Conservation (phyloP, 2,329 filamentous ascomycete species). For the Fusarium sp. region DNA sequence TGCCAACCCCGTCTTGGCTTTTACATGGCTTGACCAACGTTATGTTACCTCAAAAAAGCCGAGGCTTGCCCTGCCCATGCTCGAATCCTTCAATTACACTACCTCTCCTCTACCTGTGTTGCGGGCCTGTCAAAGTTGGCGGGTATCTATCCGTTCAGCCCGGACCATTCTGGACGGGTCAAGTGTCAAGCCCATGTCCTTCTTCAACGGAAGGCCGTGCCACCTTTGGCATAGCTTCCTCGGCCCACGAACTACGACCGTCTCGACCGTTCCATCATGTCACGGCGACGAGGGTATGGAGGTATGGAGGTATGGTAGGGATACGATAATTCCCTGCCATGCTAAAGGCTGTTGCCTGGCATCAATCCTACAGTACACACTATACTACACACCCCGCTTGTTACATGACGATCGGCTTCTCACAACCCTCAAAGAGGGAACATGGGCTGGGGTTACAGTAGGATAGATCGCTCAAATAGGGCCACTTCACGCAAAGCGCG, state of each 20-base stretch:
- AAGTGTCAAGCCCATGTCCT: conserved; percentile 4
- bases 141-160: conserved; percentile 46
- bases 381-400: conserved; percentile 12
- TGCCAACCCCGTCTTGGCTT: conserved; percentile 19
- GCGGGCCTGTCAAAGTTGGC: conserved; percentile 40
- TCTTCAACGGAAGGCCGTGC: conserved; percentile 25
- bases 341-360: conserved; percentile 20
- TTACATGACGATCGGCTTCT: conserved; percentile 47
- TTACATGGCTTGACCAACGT: conserved; percentile 16
- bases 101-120: background rate
- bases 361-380: background rate
- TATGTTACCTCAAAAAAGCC: conserved; percentile 3
- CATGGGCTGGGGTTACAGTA: conserved; percentile 18
- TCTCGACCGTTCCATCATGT: conserved; percentile 34
- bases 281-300: conserved; percentile 34
- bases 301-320: background rate
- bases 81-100: conserved; percentile 3
- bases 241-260: conserved; percentile 33
- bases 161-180: conserved; percentile 21
- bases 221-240: conserved; percentile 43
- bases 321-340: conserved; percentile 9
- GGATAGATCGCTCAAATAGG: conserved; percentile 24
- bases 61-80: conserved; percentile 11
- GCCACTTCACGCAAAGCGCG: conserved; percentile 20
- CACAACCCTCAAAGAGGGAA: conserved; percentile 40